Conservation (phyloP, 176 grass and related monocot species). For the Puccinellia tenuiflora region DNA sequence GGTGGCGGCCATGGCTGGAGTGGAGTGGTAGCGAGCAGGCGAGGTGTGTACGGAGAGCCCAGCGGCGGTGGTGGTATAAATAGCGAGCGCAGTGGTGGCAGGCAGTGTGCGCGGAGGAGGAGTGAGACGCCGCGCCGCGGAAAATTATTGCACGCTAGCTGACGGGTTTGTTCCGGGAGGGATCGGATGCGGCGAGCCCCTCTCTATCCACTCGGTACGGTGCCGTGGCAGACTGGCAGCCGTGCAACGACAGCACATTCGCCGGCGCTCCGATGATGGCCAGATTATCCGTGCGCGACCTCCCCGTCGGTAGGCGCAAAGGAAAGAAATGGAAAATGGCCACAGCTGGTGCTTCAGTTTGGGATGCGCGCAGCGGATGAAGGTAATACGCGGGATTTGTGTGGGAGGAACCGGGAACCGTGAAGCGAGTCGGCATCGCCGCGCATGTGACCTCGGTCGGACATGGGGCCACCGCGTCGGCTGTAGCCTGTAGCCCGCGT, state of each 20-base stretch:
- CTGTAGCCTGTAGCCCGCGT: neutral
- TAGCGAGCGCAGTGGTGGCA: neutral
- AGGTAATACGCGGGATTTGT: neutral
- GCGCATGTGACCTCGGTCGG: conserved; percentile 39
- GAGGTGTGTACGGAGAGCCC: neutral
- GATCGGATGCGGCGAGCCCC: conserved; percentile 5
- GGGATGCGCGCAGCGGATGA: conserved; percentile 20
- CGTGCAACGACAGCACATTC: neutral
- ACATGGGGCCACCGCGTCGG: neutral
- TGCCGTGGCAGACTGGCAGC: neutral
- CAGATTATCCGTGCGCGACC: no score
- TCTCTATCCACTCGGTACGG: neutral
- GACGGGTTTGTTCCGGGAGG: neutral
- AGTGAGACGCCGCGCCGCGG: neutral
- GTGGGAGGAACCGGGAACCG: neutral
- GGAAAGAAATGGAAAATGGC: neutral
- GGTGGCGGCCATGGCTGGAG: conserved; percentile 23
- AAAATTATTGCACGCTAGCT: conserved; percentile 18
- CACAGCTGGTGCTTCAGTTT: neutral
- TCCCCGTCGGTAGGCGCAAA: no score
- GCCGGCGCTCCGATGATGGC: neutral
- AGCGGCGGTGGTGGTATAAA: conserved; percentile 18
- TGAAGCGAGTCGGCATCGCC: conserved; percentile 6
- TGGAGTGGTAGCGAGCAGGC: neutral
- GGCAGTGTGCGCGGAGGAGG: neutral